Conservation (phyloP, 2,329 filamentous ascomycete genomes). For the Cadophora gregata region DNA sequence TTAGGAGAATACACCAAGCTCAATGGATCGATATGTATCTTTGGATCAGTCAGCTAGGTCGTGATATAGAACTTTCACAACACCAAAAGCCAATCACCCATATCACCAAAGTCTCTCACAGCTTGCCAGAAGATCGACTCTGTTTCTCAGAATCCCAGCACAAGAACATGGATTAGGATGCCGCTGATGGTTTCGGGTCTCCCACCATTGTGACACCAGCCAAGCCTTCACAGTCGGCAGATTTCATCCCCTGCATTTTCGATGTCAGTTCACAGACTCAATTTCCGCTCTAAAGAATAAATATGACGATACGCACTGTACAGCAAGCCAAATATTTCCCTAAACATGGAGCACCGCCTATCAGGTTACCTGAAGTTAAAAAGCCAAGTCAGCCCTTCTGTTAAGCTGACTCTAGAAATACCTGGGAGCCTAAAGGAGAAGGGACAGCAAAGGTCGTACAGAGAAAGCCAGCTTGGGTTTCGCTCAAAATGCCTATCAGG, state of each 20-base stretch:
- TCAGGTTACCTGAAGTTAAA: background rate
- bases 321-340: constrained; percentile 9
- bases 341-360: background rate
- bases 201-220: background rate
- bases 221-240: constrained; percentile 1
- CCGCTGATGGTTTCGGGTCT: background rate
- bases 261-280: background rate
- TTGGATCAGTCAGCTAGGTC: too few relatives aligned
- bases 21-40: too few relatives aligned
- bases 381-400: background rate
- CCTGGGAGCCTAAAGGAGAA: background rate
- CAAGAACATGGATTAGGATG: background rate
- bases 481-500: constrained; percentile 6
- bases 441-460: background rate
- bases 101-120: too few relatives aligned
- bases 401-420: background rate
- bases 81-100: too few relatives aligned
- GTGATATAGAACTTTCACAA: too few relatives aligned
- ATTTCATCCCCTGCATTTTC: constrained; percentile 4
- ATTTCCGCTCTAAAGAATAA: too few relatives aligned
- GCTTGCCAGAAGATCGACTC: too few relatives aligned
- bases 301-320: background rate
- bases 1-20: too few relatives aligned
- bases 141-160: too few relatives aligned
- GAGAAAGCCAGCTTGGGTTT: background rate